Conservation (phyloP, 2,329 filamentous ascomycete genomes). For the Grosmannia huntii region DNA sequence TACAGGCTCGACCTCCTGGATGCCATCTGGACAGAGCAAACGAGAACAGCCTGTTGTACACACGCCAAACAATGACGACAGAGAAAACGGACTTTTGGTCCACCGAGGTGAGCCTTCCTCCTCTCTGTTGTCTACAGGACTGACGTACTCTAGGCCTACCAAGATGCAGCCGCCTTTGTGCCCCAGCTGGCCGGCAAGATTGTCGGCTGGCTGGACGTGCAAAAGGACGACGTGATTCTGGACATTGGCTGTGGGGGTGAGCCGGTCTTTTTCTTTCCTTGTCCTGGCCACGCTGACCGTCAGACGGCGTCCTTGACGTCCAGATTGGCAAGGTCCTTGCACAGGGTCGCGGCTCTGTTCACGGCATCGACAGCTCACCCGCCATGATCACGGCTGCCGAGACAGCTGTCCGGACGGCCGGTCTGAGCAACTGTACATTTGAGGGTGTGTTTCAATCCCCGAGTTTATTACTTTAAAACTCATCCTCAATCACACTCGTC, state of each 20-base stretch:
- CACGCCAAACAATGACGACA: neutral
- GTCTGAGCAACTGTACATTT: conserved; percentile 26
- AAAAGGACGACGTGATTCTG: conserved; percentile 43
- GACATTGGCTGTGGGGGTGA: conserved; percentile 52
- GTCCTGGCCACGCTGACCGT: neutral
- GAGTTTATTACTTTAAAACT: too few relatives aligned
- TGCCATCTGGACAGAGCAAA: too few relatives aligned
- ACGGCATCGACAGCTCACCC: conserved; percentile 45
- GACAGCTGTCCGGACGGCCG: conserved; percentile 23
- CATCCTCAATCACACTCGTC: neutral
- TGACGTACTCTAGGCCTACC: conserved; percentile 34
- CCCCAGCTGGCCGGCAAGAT: conserved; percentile 48
- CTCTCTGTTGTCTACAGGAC: too few relatives aligned
- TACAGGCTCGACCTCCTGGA: too few relatives aligned
- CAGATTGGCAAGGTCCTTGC: conserved; percentile 35
- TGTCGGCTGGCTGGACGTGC: conserved; percentile 43
- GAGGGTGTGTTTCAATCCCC: conserved; percentile 27
- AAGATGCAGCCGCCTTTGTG: conserved; percentile 49
- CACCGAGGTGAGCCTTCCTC: conserved; percentile 19
- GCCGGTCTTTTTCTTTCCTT: conserved; percentile 6
- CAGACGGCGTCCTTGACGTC: conserved; percentile 46
- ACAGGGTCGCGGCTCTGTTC: conserved; percentile 32
- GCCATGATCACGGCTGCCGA: conserved; percentile 44
- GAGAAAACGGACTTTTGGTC: conserved; percentile 25
- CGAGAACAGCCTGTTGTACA: too few relatives aligned